phyloP scores from a whole-genome alignment of 805 yeast species.

The Cyberlindnera subsufficiens region DNA sequence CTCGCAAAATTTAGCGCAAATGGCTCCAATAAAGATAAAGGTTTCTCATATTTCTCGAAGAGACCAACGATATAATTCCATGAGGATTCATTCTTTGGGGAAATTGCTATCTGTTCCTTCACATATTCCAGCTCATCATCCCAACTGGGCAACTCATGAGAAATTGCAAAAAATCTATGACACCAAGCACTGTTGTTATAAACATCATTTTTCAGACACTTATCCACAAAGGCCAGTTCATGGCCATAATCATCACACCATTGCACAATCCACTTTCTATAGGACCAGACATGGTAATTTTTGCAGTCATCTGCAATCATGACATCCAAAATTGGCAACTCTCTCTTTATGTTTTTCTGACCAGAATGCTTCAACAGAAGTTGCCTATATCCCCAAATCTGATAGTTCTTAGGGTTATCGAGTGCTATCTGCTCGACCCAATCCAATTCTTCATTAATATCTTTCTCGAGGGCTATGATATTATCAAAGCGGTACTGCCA shows the following conservation, averaged over 20 bases:
- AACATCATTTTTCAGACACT: conserved; percentile 53
- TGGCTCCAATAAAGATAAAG: conserved; percentile 33
- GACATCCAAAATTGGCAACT: conserved; percentile 55
- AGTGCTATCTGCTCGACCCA: conserved; percentile 79
- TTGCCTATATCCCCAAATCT: conserved; percentile 94
- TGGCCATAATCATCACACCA: conserved; percentile 42
- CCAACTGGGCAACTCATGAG: conserved; percentile 9
- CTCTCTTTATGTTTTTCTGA: conserved; percentile 42
- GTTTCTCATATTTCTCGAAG: conserved; percentile 26
- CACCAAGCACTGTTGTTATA: conserved; percentile 94
- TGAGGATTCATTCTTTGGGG: conserved; percentile 78
- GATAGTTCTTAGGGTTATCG: conserved; percentile 84
- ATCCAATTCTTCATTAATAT: conserved; percentile 49
- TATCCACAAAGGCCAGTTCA: conserved; percentile 49
- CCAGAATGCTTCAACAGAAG: conserved; percentile 39
- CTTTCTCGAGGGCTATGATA: conserved; percentile 32
- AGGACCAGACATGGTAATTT: conserved; percentile 96
- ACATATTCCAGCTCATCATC: conserved; percentile 50
- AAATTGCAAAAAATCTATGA: conserved; percentile 61
- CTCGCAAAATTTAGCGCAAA: conserved; percentile 42
- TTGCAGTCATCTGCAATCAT: conserved; percentile 79
- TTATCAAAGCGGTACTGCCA: conserved; percentile 72
- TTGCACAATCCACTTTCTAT: conserved; percentile 75
- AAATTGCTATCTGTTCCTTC: conserved; percentile 39
- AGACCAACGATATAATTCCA: conserved; percentile 82